Base-by-base conservation (phyloP, 805 yeast species). In the Sugiyamaella qingdaonensis region DNA sequence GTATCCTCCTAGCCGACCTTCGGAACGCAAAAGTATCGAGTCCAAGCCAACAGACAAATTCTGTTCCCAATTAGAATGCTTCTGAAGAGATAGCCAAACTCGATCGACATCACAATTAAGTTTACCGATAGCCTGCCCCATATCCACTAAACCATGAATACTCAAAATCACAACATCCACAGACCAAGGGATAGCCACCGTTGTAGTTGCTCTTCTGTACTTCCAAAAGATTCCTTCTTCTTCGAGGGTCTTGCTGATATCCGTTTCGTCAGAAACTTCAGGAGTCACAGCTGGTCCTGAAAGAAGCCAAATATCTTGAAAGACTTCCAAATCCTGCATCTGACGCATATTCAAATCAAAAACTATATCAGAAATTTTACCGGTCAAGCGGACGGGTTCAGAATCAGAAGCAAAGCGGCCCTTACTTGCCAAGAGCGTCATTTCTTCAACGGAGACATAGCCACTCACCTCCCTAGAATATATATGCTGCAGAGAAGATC, bases 381-480 rank as follows among this genome's bases (percentile, higher is more conserved):
- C 81, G 0, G 84, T 72, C 5, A 62, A 51, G 19, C 65, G 54
- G 18, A 61, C 54, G 1, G 60, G 55, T 18, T 57, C 53, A 11
- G 43, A 43, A 21, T 37, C 49, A n/a, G 54, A 34, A 35, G 42
- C 24, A 7, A 34, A 36, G 19, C 52, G 55, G 9, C 49, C 48
- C 16, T 54, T 52, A 24, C 53, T 48, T 7, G 54, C 57, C 32
- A 46, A 33, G 3, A 60, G n/a, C 10, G 81, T 63, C 10, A 84
- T 64, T 42, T 76, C 72, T 14, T 80, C 74, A 8, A 81, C 57
- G 1, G 65, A 59, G 29, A 88, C 67, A 2, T 86, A 82, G 0
- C 95, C 95, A 73, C 96, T 89, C 0, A 86, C 78, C 57, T 89
- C 96, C 56, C 96, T 79, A 0, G 98, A 92, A 64, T 88, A 94